Percentiles rank a stretch among this genome's conserved stretches.
Conservation (phyloP, 2,329 filamentous ascomycete species). For the Thermomyces lanuginosus region DNA sequence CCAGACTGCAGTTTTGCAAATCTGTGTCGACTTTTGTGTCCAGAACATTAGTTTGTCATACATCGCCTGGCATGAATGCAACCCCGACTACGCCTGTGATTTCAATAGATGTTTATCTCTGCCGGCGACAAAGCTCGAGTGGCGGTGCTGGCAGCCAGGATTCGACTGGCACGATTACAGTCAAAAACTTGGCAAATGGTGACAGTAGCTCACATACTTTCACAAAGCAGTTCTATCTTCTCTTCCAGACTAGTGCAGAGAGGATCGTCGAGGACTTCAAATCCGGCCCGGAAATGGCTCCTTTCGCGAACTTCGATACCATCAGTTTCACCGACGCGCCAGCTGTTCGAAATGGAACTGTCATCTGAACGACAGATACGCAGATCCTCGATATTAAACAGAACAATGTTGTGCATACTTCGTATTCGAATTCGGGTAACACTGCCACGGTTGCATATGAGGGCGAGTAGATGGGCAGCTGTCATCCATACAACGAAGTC, state of each 20-base stretch:
- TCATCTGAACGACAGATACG: slow-evolving; percentile 4
- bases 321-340: slow-evolving; percentile 24
- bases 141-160: slow-evolving; percentile 5
- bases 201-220: slow-evolving; percentile 37
- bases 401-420: slow-evolving; percentile 9
- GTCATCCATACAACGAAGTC: no score
- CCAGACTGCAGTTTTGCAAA: slow-evolving; percentile 38
- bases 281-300: slow-evolving; percentile 22
- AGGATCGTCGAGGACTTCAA: slow-evolving; percentile 48
- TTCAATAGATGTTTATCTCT: slow-evolving; percentile 5
- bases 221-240: slow-evolving; percentile 16
- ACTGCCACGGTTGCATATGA: slow-evolving; percentile 4
- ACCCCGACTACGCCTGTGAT: slow-evolving; percentile 22
- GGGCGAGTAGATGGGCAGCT: no score
- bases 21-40: slow-evolving; percentile 40
- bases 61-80: slow-evolving; percentile 47
- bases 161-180: slow-evolving; percentile 25
- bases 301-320: slow-evolving; percentile 33
- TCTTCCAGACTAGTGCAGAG: slow-evolving; percentile 43
- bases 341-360: slow-evolving; percentile 10
- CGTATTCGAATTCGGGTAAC: slow-evolving; percentile 3
- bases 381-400: slow-evolving; percentile 33
- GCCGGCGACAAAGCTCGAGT: slow-evolving; percentile 3
- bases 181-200: slow-evolving; percentile 39
- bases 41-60: slow-evolving; percentile 26